Conservation (phyloP, 1,284 basidiomycete genomes). For the Cryptococcus sp. region DNA sequence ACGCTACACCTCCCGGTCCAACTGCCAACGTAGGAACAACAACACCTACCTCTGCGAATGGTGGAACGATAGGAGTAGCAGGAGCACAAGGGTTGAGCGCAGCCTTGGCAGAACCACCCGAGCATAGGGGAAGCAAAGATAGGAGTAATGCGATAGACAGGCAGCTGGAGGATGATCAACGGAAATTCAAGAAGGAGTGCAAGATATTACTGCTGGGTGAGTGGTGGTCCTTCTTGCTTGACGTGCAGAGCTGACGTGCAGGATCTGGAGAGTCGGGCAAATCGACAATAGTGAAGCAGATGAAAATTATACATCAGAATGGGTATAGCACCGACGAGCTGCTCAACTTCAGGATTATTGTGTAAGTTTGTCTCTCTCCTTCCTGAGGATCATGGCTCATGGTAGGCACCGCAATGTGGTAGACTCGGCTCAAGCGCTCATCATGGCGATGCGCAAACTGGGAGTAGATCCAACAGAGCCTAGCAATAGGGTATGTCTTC, state of each 20-base stretch:
- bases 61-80: slow-evolving; percentile 6
- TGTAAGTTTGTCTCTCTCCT: slow-evolving; percentile 43
- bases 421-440: slow-evolving; percentile 83
- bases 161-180: slow-evolving; percentile 54
- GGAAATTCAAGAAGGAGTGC: slow-evolving; percentile 77
- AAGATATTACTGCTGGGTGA: slow-evolving; percentile 86
- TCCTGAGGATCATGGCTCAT: not conserved
- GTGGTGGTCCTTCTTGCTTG: slow-evolving; percentile 31
- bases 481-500: slow-evolving; percentile 58
- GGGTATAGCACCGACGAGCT: slow-evolving; percentile 82
- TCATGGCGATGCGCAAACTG: slow-evolving; percentile 84
- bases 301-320: slow-evolving; percentile 98
- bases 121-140: slow-evolving; percentile 52
- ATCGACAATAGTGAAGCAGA: slow-evolving; percentile 95
- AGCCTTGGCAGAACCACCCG: slow-evolving; percentile 29
- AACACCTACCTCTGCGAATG: not conserved
- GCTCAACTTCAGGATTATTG: slow-evolving; percentile 67
- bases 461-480: slow-evolving; percentile 74
- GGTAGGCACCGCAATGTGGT: slow-evolving; percentile 58
- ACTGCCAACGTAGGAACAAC: not conserved
- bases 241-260: slow-evolving; percentile 26
- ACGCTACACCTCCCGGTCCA: not conserved
- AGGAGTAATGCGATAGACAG: slow-evolving; percentile 56
- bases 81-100: slow-evolving; percentile 29
- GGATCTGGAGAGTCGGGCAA: slow-evolving; percentile 86